Evolutionary conservation across 1,139 yeast genomes (phyloP).

Genomic region (Lodderomyces jiufengensis): DNA sequence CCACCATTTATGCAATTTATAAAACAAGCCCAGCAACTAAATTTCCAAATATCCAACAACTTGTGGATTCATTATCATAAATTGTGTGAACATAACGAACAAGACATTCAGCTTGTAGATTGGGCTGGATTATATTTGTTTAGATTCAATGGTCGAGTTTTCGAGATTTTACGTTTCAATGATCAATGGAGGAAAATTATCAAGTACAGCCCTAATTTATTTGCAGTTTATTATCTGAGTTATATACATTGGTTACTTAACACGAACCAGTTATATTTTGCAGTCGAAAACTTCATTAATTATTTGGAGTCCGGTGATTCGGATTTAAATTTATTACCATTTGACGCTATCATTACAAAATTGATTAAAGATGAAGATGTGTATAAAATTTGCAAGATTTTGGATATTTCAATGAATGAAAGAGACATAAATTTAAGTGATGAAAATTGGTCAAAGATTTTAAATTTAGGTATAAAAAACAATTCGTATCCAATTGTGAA

Average conservation of each 20-base stretch:
- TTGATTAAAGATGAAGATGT: not conserved
- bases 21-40: not conserved
- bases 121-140: constrained; percentile 3
- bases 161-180: not conserved
- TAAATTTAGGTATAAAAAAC: constrained; percentile 22
- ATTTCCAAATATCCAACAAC: constrained; percentile 1
- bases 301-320: not conserved
- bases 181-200: constrained; percentile 1
- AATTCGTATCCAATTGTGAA: constrained; percentile 29
- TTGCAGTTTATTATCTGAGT: constrained; percentile 4
- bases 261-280: not conserved
- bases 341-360: not conserved
- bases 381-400: not conserved
- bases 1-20: not conserved
- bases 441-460: constrained; percentile 20
- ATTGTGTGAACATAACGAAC: no score
- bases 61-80: constrained; percentile 2
- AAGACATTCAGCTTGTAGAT: not conserved
- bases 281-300: not conserved
- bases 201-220: not conserved
- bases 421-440: constrained; percentile 14
- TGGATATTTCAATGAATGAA: not conserved
- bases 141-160: constrained; percentile 1
- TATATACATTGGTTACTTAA: constrained; percentile 3
- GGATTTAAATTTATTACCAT: not conserved